These are phyloP conservation scores for Emydomyces testavorans DNA, from an alignment of 2,329 filamentous ascomycete genomes.

Conservation along the genomic window DNA sequence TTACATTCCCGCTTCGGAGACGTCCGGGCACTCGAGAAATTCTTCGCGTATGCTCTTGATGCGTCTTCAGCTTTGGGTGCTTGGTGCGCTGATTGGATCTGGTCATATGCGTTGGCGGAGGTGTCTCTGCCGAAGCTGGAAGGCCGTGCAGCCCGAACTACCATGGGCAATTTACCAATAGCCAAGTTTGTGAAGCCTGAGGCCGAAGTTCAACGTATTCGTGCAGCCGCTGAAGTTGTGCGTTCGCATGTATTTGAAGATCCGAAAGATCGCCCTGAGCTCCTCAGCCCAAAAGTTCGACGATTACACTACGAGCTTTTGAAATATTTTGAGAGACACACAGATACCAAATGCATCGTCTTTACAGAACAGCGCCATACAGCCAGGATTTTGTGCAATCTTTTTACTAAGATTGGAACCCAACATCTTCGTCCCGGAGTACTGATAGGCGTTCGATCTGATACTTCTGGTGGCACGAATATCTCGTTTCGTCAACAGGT, in stretches of 20 bases:
- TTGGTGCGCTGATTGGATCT: conserved; percentile 78
- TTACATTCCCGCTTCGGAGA: conserved; percentile 46
- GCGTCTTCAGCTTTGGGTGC: conserved; percentile 58
- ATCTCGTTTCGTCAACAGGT: conserved; percentile 65
- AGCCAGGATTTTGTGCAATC: conserved; percentile 57
- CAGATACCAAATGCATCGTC: conserved; percentile 63
- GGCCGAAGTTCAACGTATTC: conserved; percentile 45
- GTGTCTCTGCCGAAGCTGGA: conserved; percentile 52
- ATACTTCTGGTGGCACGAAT: conserved; percentile 43
- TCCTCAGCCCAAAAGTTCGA: conserved; percentile 62
- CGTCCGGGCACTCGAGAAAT: conserved; percentile 41
- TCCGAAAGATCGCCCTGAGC: conserved; percentile 25
- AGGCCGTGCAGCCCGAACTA: conserved; percentile 29
- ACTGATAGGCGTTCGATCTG: conserved; percentile 50
- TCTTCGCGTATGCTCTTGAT: conserved; percentile 49
- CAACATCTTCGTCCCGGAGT: conserved; percentile 49
- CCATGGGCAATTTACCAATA: conserved; percentile 11
- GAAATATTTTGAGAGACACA: conserved; percentile 49
- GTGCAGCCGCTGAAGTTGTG: conserved; percentile 48
- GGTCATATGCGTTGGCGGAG: conserved; percentile 58
- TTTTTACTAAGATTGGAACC: conserved; percentile 52
- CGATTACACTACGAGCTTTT: conserved; percentile 50
- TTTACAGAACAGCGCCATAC: conserved; percentile 74
- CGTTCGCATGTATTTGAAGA: conserved; percentile 40
- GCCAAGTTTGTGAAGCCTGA: conserved; percentile 36